Evolutionary conservation across 768 basidiomycete genomes (phyloP).

Genomic region (Calocybe indica): DNA sequence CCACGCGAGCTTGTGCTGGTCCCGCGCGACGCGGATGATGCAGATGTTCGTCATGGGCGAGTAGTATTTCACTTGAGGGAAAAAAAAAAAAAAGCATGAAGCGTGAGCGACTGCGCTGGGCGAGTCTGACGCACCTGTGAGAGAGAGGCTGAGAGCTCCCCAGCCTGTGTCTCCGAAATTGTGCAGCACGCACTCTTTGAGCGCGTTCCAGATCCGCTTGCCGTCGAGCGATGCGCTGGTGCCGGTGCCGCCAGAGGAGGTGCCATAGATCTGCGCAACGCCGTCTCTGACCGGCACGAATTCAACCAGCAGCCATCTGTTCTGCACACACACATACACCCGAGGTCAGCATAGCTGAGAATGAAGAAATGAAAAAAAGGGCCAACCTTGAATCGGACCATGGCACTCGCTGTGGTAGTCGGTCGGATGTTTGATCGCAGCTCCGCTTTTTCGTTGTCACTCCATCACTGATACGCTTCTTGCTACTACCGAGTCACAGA

Average conservation of each 20-base stretch:
- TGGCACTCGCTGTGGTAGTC: neutral
- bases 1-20: constrained; percentile 77
- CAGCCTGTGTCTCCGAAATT: constrained; percentile 86
- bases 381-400: constrained; percentile 18
- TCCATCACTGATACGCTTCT: too few species aligned
- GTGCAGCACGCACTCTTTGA: constrained; percentile 60
- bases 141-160: constrained; percentile 70
- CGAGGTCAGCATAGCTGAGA: neutral
- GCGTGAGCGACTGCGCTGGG: neutral
- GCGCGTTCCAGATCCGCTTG: constrained; percentile 62
- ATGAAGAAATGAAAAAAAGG: neutral
- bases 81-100: neutral
- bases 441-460: too few species aligned
- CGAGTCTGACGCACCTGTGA: too few species aligned
- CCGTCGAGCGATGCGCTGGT: constrained; percentile 34
- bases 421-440: neutral
- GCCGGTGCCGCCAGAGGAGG: constrained; percentile 8
- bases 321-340: constrained; percentile 50
- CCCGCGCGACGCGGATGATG: constrained; percentile 81
- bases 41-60: constrained; percentile 79
- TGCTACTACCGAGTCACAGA: too few species aligned
- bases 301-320: constrained; percentile 86
- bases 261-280: too few species aligned
- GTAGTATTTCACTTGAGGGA: constrained; percentile 72
- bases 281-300: constrained; percentile 46